Percentiles rank a stretch among this genome's conserved stretches.
Conservation (phyloP, 78 protist genomes). For the Chrysochromulina tobinii region DNA sequence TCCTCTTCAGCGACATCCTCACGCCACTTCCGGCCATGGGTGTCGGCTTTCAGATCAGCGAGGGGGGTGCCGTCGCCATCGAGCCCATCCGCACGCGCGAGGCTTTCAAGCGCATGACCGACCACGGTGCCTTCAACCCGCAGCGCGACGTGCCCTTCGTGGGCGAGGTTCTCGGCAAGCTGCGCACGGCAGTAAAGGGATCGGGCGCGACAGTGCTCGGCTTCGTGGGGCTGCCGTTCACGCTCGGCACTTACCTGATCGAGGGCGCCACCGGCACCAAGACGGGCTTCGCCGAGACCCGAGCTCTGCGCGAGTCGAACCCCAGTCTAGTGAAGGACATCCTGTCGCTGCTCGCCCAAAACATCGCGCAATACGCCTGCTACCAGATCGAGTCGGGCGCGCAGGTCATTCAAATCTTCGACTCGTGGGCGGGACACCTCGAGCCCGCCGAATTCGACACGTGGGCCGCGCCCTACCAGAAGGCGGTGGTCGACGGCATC, state of each 20-base stretch:
- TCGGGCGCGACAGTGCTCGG: conserved; percentile 41
- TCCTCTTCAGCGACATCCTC: conserved; percentile 48
- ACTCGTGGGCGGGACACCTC: conserved; percentile 85
- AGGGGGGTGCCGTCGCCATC: conserved; percentile 12
- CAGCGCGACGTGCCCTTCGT: neutral
- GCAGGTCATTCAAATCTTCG: conserved; percentile 79
- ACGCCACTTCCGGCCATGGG: conserved; percentile 58
- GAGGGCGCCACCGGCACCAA: conserved; percentile 83
- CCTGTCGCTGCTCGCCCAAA: conserved; percentile 2
- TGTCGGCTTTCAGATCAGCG: conserved; percentile 23
- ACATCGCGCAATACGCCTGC: conserved; percentile 32
- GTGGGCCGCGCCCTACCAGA: neutral
- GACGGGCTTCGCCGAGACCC: conserved; percentile 26
- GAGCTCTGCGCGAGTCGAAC: neutral
- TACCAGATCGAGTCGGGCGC: conserved; percentile 51
- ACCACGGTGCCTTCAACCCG: neutral
- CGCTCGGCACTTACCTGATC: conserved; percentile 83
- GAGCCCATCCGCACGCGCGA: conserved; percentile 30
- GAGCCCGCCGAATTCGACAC: neutral
- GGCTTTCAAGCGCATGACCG: neutral
- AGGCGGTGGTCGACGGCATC: neutral
- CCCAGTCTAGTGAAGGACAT: neutral
- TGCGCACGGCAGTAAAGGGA: neutral
- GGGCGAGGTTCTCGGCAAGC: neutral
- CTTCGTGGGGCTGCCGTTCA: conserved; percentile 82